Conservation (phyloP, 768 basidiomycete species). For the Scleroderma citrinum region DNA sequence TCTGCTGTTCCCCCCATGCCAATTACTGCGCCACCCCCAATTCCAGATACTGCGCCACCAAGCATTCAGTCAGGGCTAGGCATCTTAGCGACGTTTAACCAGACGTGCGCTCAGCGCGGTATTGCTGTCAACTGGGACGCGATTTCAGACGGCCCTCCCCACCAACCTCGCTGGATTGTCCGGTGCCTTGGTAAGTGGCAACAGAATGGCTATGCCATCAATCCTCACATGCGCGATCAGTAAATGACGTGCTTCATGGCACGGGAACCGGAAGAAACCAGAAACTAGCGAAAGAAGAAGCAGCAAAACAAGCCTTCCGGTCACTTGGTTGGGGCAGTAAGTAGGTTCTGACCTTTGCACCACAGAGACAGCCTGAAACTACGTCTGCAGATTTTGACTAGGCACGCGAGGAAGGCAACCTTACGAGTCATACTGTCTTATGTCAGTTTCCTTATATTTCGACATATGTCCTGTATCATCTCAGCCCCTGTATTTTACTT, state of each 20-base stretch:
- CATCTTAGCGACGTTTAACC: conserved; percentile 45
- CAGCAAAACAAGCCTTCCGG: conserved; percentile 52
- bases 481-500: conserved; percentile 13
- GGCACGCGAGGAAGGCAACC: background rate
- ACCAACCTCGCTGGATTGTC: conserved; percentile 54
- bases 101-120: conserved; percentile 46
- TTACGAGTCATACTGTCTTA: background rate
- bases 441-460: no score
- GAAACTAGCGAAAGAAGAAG: conserved; percentile 63
- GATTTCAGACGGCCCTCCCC: conserved; percentile 43
- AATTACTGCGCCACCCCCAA: conserved; percentile 15
- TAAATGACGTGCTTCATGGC: conserved; percentile 46
- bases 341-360: background rate
- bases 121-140: conserved; percentile 42
- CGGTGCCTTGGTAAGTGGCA: conserved; percentile 43
- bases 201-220: background rate
- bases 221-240: conserved; percentile 25
- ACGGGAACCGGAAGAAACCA: conserved; percentile 50
- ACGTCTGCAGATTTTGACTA: background rate
- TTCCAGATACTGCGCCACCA: conserved; percentile 11
- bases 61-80: conserved; percentile 25
- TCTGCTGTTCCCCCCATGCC: conserved; percentile 8
- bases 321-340: conserved; percentile 47
- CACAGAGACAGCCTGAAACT: background rate
- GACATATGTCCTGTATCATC: background rate